Conservation (phyloP, 73 alveolate genomes). For the Breviolum minutum region DNA sequence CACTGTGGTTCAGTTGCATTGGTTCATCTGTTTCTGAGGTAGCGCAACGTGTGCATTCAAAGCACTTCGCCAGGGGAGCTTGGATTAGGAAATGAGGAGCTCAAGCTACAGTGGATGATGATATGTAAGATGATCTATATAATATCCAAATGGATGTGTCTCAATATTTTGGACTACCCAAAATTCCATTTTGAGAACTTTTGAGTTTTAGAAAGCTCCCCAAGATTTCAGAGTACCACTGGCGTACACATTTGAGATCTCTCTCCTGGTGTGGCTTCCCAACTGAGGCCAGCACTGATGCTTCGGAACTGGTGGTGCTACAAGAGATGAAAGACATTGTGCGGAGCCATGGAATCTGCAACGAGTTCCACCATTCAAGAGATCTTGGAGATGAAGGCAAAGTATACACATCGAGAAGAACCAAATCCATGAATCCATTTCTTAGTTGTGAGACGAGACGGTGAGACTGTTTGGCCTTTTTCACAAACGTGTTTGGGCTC, state of each 20-base stretch:
- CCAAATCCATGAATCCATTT: too few relatives aligned
- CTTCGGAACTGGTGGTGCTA: slow-evolving; percentile 47
- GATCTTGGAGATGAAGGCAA: too few relatives aligned
- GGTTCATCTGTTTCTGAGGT: neutral
- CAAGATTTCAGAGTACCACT: neutral
- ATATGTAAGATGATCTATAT: neutral
- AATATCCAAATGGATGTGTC: too few relatives aligned
- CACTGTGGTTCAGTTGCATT: too few relatives aligned
- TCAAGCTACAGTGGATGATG: neutral
- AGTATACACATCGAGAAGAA: too few relatives aligned
- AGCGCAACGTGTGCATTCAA: slow-evolving; percentile 46
- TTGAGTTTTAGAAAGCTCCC: neutral
- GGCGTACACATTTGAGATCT: neutral
- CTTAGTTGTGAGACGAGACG: neutral
- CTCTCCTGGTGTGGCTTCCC: neutral
- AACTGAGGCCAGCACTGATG: neutral
- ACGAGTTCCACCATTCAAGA: too few relatives aligned
- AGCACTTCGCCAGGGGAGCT: slow-evolving; percentile 36
- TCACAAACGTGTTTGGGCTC: neutral
- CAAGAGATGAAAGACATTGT: slow-evolving; percentile 44
- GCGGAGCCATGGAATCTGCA: neutral
- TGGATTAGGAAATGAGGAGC: neutral
- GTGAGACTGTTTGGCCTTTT: neutral
- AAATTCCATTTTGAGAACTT: too few relatives aligned
- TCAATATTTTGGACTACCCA: too few relatives aligned